These are phyloP conservation scores for Trichosporon sp. DNA, from an alignment of 1,284 basidiomycete genomes.

Conservation along the genomic window DNA sequence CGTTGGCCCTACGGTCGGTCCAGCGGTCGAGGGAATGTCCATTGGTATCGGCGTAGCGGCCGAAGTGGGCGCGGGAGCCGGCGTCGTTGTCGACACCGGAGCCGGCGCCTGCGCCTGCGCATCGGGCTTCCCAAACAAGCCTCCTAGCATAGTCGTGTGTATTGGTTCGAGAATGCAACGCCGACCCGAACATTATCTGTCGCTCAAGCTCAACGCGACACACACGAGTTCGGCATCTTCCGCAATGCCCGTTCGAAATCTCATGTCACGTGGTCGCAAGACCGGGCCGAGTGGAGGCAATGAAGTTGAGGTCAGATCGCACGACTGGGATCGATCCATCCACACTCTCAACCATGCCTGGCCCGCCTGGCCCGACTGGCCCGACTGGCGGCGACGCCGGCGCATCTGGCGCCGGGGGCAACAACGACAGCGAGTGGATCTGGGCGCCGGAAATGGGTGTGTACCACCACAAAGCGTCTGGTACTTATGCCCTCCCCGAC, in stretches of 20 bases:
- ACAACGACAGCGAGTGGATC: conserved; percentile 17
- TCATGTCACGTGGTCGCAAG: not conserved
- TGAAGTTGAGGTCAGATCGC: not conserved
- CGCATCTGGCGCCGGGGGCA: not conserved
- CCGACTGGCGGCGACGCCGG: not conserved
- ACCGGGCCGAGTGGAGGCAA: not conserved
- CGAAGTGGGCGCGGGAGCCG: not conserved
- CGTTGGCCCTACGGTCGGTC: not conserved
- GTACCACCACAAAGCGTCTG: conserved; percentile 27
- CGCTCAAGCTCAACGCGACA: not conserved
- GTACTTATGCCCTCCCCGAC: conserved; percentile 25
- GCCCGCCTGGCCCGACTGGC: not conserved
- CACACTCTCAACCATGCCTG: not conserved
- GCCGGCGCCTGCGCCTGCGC: not conserved
- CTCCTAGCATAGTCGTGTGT: not conserved
- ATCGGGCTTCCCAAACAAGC: not conserved
- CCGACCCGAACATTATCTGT: not conserved
- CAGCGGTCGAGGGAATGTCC: too few relatives aligned
- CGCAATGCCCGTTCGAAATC: not conserved
- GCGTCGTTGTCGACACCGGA: not conserved
- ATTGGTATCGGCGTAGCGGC: not conserved
- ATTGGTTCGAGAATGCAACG: not conserved
- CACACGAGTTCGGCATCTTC: not conserved
- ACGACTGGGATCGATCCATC: not conserved
- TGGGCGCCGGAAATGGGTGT: conserved; percentile 20